These are phyloP conservation scores for Paraconiothyrium brasiliense DNA, from an alignment of 2,329 filamentous ascomycete species.

Conservation along the genomic window DNA sequence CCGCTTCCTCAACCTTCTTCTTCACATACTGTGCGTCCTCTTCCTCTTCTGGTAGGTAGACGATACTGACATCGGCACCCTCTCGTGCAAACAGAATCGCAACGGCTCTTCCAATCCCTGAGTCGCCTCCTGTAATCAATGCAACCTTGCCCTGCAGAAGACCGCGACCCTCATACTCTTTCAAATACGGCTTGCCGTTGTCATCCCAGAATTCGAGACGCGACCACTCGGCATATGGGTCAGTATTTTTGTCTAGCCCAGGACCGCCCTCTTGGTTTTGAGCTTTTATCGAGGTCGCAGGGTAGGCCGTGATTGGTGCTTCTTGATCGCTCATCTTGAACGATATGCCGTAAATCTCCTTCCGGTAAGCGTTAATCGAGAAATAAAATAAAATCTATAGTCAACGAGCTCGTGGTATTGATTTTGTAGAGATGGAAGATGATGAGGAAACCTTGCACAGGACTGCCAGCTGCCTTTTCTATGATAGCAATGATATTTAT, in stretches of 20 bases:
- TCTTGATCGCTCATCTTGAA: slow-evolving; percentile 28
- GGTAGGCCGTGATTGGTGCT: slow-evolving; percentile 24
- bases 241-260: slow-evolving; percentile 26
- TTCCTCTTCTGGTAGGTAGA: slow-evolving; percentile 77
- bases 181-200: slow-evolving; percentile 31
- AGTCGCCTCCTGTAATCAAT: slow-evolving; percentile 81
- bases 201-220: slow-evolving; percentile 34
- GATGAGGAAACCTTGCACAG: no score
- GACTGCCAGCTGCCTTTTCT: background rate
- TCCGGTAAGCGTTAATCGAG: background rate
- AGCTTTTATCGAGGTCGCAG: slow-evolving; percentile 27
- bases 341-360: slow-evolving; percentile 8
- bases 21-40: slow-evolving; percentile 78
- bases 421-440: background rate
- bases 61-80: slow-evolving; percentile 75
- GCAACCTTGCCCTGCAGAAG: slow-evolving; percentile 40
- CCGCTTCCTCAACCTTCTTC: slow-evolving; percentile 70
- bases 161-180: slow-evolving; percentile 33
- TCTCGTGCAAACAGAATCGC: slow-evolving; percentile 81
- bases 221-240: slow-evolving; percentile 31
- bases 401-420: background rate
- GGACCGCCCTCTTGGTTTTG: slow-evolving; percentile 31
- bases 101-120: slow-evolving; percentile 77
- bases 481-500: background rate
- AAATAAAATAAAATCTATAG: background rate